phyloP scores from a whole-genome alignment of 2,329 filamentous ascomycete species.

The Pseudogymnoascus sp. region DNA sequence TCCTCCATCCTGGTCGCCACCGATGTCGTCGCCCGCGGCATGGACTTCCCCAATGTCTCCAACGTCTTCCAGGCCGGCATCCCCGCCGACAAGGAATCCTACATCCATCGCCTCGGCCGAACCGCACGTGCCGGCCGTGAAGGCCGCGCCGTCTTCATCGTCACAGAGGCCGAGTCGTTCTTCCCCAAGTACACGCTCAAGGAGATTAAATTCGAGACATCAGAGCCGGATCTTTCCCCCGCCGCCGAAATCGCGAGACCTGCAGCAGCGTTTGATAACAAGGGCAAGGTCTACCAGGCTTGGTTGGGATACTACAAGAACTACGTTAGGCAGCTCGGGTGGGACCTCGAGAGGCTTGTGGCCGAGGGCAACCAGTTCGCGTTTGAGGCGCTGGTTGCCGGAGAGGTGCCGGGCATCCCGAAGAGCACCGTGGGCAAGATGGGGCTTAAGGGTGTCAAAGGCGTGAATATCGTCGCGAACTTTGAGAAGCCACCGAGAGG shows the following conservation, averaged over 20 bases:
- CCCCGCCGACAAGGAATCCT: constrained; percentile 59
- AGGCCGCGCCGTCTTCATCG: constrained; percentile 63
- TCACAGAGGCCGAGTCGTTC: constrained; percentile 48
- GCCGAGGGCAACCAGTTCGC: constrained; percentile 45
- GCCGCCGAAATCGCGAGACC: constrained; percentile 33
- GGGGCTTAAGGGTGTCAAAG: constrained; percentile 46
- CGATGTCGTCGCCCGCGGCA: constrained; percentile 73
- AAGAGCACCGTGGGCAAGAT: constrained; percentile 48
- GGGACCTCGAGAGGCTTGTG: constrained; percentile 36
- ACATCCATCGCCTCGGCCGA: constrained; percentile 71
- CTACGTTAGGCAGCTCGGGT: constrained; percentile 37
- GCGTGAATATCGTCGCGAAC: constrained; percentile 41
- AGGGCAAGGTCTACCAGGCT: constrained; percentile 46
- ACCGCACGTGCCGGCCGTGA: constrained; percentile 69
- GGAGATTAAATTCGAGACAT: constrained; percentile 46
- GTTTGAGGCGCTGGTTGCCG: constrained; percentile 38
- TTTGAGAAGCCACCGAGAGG: constrained; percentile 27
- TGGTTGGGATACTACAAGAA: constrained; percentile 51
- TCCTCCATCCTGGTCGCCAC: constrained; percentile 67
- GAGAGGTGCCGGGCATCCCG: constrained; percentile 41
- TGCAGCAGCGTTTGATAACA: constrained; percentile 38
- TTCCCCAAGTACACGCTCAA: constrained; percentile 45
- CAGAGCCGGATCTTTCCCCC: constrained; percentile 39
- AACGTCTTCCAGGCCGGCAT: constrained; percentile 69
- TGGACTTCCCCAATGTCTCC: constrained; percentile 77